A percentile compares a stretch with the other conserved stretches of the same genome.
Evolutionary conservation across 225 moss, liverwort and hornwort genomes (phyloP).

Genomic region (Pleurozium schreberi): DNA sequence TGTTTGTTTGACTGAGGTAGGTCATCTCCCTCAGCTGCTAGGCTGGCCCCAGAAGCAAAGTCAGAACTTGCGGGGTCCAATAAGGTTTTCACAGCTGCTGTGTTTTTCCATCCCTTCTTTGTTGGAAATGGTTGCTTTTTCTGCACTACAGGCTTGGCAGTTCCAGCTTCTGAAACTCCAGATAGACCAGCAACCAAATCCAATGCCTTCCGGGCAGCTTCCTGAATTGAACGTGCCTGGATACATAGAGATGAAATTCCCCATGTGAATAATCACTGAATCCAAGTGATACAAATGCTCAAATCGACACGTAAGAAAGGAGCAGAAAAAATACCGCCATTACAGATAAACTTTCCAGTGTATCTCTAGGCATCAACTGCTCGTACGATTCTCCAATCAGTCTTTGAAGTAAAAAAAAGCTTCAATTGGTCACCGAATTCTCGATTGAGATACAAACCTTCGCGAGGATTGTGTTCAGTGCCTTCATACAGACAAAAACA

Average conservation of each 20-base stretch:
- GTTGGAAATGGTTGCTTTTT: conserved; percentile 56
- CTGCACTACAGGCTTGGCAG: conserved; percentile 35
- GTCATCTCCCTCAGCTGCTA: conserved; percentile 76
- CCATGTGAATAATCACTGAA: not conserved
- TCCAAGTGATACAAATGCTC: not conserved
- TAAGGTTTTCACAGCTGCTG: conserved; percentile 47
- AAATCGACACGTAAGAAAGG: not conserved
- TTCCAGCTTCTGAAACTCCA: conserved; percentile 38
- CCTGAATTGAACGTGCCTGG: conserved; percentile 89
- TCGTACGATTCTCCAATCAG: not conserved
- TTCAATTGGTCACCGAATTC: not conserved
- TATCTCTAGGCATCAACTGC: not conserved
- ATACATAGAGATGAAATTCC: not conserved
- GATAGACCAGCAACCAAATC: conserved; percentile 58
- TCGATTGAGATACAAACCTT: not conserved
- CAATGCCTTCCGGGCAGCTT: conserved; percentile 77
- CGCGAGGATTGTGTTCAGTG: not conserved
- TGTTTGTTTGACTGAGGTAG: conserved; percentile 43
- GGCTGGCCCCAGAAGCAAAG: conserved; percentile 70
- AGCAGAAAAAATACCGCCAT: not conserved
- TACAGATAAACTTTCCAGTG: not conserved
- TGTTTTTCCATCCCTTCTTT: conserved; percentile 62
- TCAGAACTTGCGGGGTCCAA: conserved; percentile 54
- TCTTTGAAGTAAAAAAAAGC: not conserved
- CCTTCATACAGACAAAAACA: not conserved